A percentile compares a stretch with the other conserved stretches of the same genome.
Evolutionary conservation across 768 basidiomycete genomes (phyloP).

Genomic region (Boletus sp.): DNA sequence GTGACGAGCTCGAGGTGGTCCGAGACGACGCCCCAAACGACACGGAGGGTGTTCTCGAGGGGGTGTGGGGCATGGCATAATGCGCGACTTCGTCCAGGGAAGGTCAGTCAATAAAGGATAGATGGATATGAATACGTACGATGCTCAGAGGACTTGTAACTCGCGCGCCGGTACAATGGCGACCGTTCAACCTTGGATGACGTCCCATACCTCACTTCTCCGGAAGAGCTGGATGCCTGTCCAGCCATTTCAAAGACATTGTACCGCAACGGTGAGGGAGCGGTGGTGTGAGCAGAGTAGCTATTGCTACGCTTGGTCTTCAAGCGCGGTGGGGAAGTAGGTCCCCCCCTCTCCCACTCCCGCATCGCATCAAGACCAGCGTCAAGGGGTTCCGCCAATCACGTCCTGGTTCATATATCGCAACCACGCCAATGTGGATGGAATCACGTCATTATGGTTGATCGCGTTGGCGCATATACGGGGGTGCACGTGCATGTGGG

Average conservation of each 20-base stretch:
- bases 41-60: slow-evolving; percentile 32
- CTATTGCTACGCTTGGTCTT: slow-evolving; percentile 42
- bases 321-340: slow-evolving; percentile 37
- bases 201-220: slow-evolving; percentile 34
- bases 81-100: slow-evolving; percentile 23
- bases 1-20: slow-evolving; percentile 52
- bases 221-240: slow-evolving; percentile 21
- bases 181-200: slow-evolving; percentile 34
- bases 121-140: slow-evolving; percentile 35
- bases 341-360: no score
- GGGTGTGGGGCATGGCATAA: slow-evolving; percentile 31
- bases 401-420: no score
- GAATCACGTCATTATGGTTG: no score
- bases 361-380: no score
- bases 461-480: no score
- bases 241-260: slow-evolving; percentile 34
- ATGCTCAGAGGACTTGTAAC: slow-evolving; percentile 44
- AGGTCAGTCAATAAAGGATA: background rate
- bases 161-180: slow-evolving; percentile 40
- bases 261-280: slow-evolving; percentile 43
- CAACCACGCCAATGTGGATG: no score
- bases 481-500: no score
- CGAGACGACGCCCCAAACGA: slow-evolving; percentile 44
- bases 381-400: no score
- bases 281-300: slow-evolving; percentile 35